phyloP scores from a whole-genome alignment of 352 stramenopile species.

The Globisporangium solare region DNA sequence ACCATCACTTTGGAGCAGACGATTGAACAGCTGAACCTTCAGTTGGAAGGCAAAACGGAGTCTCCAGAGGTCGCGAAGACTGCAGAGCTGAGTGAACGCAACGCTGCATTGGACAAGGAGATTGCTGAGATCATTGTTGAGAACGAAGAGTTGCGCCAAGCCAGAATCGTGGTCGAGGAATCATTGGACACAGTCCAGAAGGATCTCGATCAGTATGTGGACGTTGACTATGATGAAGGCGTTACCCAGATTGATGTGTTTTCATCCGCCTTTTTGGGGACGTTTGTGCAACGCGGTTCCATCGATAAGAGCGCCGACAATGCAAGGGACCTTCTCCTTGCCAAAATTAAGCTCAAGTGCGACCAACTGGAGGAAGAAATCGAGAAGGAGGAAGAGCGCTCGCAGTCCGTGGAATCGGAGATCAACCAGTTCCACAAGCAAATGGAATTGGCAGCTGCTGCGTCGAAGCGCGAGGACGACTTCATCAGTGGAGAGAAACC shows the following conservation, averaged over 20 bases:
- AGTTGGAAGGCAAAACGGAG: slow-evolving; percentile 49
- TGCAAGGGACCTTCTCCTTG: slow-evolving; percentile 49
- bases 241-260: slow-evolving; percentile 64
- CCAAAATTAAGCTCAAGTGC: slow-evolving; percentile 46
- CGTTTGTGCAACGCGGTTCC: slow-evolving; percentile 50
- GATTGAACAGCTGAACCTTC: slow-evolving; percentile 58
- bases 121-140: slow-evolving; percentile 66
- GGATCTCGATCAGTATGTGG: slow-evolving; percentile 57
- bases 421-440: slow-evolving; percentile 64
- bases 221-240: slow-evolving; percentile 43
- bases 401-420: slow-evolving; percentile 50
- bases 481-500: slow-evolving; percentile 77
- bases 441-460: slow-evolving; percentile 55
- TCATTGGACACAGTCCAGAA: slow-evolving; percentile 53
- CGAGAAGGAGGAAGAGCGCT: slow-evolving; percentile 48
- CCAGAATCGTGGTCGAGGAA: slow-evolving; percentile 47
- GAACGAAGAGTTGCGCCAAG: slow-evolving; percentile 57
- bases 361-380: slow-evolving; percentile 59
- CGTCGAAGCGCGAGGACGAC: slow-evolving; percentile 67
- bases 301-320: slow-evolving; percentile 60
- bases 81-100: slow-evolving; percentile 44
- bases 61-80: slow-evolving; percentile 62
- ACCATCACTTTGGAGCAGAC: slow-evolving; percentile 41
- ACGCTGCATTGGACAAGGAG: slow-evolving; percentile 60
- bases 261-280: slow-evolving; percentile 58